Base-by-base conservation (phyloP, 345 rosid species). In the Aurinia saxatilis region DNA sequence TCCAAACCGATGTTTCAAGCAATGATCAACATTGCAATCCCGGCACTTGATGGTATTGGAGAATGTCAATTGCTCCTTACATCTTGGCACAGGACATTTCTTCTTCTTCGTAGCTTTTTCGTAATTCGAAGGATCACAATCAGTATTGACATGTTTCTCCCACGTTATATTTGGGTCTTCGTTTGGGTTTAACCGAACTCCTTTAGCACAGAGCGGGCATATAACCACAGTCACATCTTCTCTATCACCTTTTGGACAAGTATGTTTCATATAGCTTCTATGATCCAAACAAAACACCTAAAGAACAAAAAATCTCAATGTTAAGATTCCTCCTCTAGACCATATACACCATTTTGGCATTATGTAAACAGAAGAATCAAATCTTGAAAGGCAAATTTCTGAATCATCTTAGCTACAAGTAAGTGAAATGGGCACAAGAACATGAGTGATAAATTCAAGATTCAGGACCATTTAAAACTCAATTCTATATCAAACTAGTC, bases 1-100 rank as follows among this genome's bases (percentile, higher is more conserved):
- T 68, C 95, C 95, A 64, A 93, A 90, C 30, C 99, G 86, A 49
- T 89, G 99, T 79, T 85, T 87, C 73, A 92, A 75, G 80, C 99
- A 92, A 63, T 90, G 97, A 63, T 92, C 96, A 4, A 71, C 1
- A 6, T 71, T 75, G 79, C 96, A 92, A 50, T 89, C 97, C 50
- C 87, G 77, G 60, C 99, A 92, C 59, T 78, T 87, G 75, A 92
- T 82, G 14, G 91, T 92, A 76, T 85, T 92, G 5, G 99, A 92
- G 75, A 90, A 85, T 19, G 85, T 83, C 15, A 92, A 84, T 8
- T 71, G 60, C 75, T 92, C 95, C 77, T 79, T 80, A 68, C 99
- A 92, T 57, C 95, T 86, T 1, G 77, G 84, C 23, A 85, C 96
- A 3, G 96, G 97, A 63, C 97, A 93, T 77, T 78, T 93, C 78